Percentiles rank a stretch among this genome's conserved stretches.
Conservation (phyloP, 768 basidiomycete genomes). For the Xerocomellus intermedius region DNA sequence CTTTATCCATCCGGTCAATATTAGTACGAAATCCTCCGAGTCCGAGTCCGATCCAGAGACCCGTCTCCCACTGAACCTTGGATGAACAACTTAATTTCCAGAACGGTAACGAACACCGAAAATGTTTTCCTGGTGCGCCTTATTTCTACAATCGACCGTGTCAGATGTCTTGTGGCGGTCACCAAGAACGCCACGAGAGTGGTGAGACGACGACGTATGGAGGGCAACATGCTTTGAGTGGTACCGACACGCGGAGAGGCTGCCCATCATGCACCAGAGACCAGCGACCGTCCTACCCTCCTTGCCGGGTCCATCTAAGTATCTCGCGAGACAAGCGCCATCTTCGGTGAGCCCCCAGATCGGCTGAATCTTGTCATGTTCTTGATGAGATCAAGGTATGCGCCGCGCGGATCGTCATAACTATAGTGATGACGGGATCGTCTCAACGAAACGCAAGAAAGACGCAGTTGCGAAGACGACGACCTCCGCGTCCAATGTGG, state of each 20-base stretch:
- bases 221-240: conserved; percentile 62
- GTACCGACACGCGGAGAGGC: conserved; percentile 58
- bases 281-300: conserved; percentile 9
- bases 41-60: not conserved
- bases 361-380: not conserved
- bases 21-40: not conserved
- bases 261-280: conserved; percentile 61
- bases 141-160: not conserved
- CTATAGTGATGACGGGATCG: not conserved
- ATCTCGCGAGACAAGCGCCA: too few relatives aligned
- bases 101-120: not conserved
- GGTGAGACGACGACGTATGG: conserved; percentile 42
- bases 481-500: conserved; percentile 44
- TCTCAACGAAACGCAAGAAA: not conserved
- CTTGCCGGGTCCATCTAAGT: conserved; percentile 37
- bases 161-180: not conserved
- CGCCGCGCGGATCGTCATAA: conserved; percentile 5
- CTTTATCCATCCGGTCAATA: not conserved
- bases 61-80: not conserved
- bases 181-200: not conserved
- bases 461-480: conserved; percentile 11
- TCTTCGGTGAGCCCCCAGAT: conserved; percentile 27
- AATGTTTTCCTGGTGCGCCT: too few relatives aligned
- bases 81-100: not conserved
- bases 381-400: not conserved